A percentile compares a stretch with the other conserved stretches of the same genome.
Evolutionary conservation across 345 rosid genomes (phyloP).

Genomic region (Sonneratia alba): DNA sequence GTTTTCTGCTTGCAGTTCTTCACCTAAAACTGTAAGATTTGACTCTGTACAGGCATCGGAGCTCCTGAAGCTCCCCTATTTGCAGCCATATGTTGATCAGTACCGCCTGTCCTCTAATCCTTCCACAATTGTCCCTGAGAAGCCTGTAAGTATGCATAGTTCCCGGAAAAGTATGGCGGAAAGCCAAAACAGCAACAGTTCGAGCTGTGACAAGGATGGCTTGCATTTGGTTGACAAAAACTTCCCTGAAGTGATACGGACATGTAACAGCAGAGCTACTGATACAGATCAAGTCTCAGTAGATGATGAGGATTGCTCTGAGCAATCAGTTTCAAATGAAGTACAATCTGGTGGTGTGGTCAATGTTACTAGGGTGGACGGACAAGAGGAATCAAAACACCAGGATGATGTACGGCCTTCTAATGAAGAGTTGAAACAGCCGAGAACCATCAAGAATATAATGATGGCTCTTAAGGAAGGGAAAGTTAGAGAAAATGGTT

Average conservation of each 20-base stretch:
- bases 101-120: conserved; percentile 52
- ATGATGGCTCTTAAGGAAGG: conserved; percentile 96
- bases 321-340: conserved; percentile 33
- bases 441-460: conserved; percentile 70
- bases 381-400: conserved; percentile 35
- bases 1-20: neutral
- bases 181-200: conserved; percentile 85
- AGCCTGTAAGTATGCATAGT: conserved; percentile 33
- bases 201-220: conserved; percentile 73
- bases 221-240: conserved; percentile 49
- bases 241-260: conserved; percentile 26
- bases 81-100: conserved; percentile 85
- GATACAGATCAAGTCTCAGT: conserved; percentile 48
- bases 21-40: conserved; percentile 9
- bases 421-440: conserved; percentile 33
- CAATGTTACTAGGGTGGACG: conserved; percentile 38
- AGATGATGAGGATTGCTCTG: conserved; percentile 44
- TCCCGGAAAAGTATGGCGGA: conserved; percentile 65
- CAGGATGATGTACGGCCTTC: conserved; percentile 29
- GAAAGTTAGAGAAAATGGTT: conserved; percentile 72
- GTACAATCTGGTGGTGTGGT: conserved; percentile 23
- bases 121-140: conserved; percentile 35
- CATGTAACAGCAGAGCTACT: conserved; percentile 34
- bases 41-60: conserved; percentile 62
- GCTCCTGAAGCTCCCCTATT: conserved; percentile 89